These are phyloP conservation scores for Tetracentron sinense DNA, from an alignment of 164 flowering plant species.

Conservation along the genomic window DNA sequence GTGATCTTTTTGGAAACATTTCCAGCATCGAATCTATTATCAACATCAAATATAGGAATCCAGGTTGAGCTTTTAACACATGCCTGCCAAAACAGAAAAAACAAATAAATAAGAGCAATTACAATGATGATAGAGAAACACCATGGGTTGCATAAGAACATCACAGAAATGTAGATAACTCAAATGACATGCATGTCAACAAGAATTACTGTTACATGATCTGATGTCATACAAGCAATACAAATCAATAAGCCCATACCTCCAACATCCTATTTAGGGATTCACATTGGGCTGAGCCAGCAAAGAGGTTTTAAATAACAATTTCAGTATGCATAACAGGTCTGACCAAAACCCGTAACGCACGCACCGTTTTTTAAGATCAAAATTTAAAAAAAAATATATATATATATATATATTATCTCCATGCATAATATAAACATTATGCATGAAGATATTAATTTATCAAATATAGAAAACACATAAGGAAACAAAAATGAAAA, in stretches of 20 bases:
- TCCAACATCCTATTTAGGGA: not conserved
- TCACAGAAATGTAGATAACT: not conserved
- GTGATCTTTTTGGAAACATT: conserved; percentile 59
- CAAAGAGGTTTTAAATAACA: too few species aligned
- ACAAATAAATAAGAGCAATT: not conserved
- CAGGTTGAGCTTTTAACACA: conserved; percentile 93
- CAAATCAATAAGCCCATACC: not conserved
- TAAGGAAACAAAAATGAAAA: too few species aligned
- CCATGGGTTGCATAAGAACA: too few species aligned
- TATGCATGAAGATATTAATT: too few species aligned
- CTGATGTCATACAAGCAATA: not conserved
- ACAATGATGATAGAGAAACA: too few species aligned
- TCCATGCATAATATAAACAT: too few species aligned
- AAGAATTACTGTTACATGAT: not conserved
- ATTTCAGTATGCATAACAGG: too few species aligned
- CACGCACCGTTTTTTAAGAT: too few species aligned
- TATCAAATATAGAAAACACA: too few species aligned
- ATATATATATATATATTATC: too few species aligned
- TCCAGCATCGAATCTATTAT: conserved; percentile 58
- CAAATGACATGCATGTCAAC: not conserved
- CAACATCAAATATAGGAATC: conserved; percentile 89
- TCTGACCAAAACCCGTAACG: too few species aligned
- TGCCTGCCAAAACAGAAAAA: conserved; percentile 52
- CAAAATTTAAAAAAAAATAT: too few species aligned
- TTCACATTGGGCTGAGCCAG: not conserved